Evolutionary conservation across 495 filamentous ascomycete species (phyloP).

Genomic region (Penicillium alfredii): DNA sequence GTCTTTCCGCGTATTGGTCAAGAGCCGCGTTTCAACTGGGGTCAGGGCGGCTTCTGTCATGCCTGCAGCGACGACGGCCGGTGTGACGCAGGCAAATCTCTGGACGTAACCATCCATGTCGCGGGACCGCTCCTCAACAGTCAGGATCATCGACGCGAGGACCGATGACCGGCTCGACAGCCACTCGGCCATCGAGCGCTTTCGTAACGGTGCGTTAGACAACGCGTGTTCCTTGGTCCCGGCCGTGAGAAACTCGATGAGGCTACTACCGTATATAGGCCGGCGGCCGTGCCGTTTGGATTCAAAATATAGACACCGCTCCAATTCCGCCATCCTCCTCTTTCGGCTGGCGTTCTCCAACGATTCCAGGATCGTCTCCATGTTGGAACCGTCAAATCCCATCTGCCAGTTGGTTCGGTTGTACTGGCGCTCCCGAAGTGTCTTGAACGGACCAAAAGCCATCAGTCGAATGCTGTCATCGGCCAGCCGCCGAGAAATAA

Average conservation of each 20-base stretch:
- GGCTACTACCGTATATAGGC: slow-evolving; percentile 71
- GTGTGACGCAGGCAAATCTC: slow-evolving; percentile 87
- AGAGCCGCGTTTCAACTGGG: slow-evolving; percentile 54
- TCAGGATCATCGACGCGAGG: slow-evolving; percentile 67
- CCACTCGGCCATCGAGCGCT: slow-evolving; percentile 58
- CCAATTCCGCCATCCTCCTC: slow-evolving; percentile 70
- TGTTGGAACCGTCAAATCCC: slow-evolving; percentile 54
- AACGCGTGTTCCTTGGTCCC: slow-evolving; percentile 44
- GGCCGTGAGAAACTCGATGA: slow-evolving; percentile 66
- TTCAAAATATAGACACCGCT: slow-evolving; percentile 74
- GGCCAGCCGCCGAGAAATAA: slow-evolving; percentile 53
- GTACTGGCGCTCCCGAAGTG: slow-evolving; percentile 58
- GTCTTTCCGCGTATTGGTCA: slow-evolving; percentile 45
- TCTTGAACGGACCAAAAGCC: slow-evolving; percentile 55
- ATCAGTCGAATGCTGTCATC: slow-evolving; percentile 59
- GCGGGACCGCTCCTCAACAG: slow-evolving; percentile 63
- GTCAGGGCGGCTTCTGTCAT: slow-evolving; percentile 62
- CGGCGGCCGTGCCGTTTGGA: slow-evolving; percentile 71
- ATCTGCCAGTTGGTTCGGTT: slow-evolving; percentile 54
- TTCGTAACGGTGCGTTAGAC: slow-evolving; percentile 34
- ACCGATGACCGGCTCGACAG: slow-evolving; percentile 61
- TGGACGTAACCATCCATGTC: slow-evolving; percentile 68
- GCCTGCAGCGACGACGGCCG: slow-evolving; percentile 75
- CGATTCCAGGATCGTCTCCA: slow-evolving; percentile 63
- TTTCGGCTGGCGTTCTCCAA: slow-evolving; percentile 66